Evolutionary conservation across 495 filamentous ascomycete genomes (phyloP).

Genomic region (Amniculicola lignicola): DNA sequence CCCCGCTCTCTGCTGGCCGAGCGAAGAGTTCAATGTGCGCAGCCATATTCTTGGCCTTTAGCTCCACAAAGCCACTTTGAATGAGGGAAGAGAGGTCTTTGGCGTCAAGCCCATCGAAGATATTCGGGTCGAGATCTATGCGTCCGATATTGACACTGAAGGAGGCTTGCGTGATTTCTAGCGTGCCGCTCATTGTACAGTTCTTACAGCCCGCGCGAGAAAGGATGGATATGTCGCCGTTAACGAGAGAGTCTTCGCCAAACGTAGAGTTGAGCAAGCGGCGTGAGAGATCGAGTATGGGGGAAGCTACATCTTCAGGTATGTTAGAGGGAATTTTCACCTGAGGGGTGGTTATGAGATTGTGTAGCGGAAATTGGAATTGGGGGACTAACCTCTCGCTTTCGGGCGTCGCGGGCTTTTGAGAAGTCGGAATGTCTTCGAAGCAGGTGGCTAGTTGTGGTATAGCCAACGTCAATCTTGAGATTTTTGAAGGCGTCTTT

Average conservation of each 20-base stretch:
- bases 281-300: constrained; percentile 14
- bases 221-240: no score
- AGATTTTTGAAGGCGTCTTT: constrained; percentile 20
- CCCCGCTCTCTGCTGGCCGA: constrained; percentile 7
- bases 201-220: constrained; percentile 31
- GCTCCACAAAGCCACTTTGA: constrained; percentile 18
- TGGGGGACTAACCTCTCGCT: not conserved
- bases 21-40: constrained; percentile 25
- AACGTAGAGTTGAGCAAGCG: constrained; percentile 22
- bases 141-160: constrained; percentile 15
- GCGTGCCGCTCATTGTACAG: constrained; percentile 17
- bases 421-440: constrained; percentile 19
- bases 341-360: not conserved
- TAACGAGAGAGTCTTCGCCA: not conserved
- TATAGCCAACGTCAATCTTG: constrained; percentile 31
- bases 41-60: constrained; percentile 11
- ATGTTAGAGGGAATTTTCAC: constrained; percentile 7
- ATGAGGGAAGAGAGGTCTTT: constrained; percentile 8
- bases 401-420: not conserved
- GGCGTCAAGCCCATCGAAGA: not conserved
- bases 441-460: constrained; percentile 17
- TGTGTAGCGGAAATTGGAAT: not conserved
- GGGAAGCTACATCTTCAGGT: constrained; percentile 2
- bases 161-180: constrained; percentile 12
- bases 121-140: constrained; percentile 8